Evolutionary conservation across 1,284 basidiomycete species (phyloP), one percentile per base, ranked within the genome.

Genomic region (Xerocomus amazonicus): DNA sequence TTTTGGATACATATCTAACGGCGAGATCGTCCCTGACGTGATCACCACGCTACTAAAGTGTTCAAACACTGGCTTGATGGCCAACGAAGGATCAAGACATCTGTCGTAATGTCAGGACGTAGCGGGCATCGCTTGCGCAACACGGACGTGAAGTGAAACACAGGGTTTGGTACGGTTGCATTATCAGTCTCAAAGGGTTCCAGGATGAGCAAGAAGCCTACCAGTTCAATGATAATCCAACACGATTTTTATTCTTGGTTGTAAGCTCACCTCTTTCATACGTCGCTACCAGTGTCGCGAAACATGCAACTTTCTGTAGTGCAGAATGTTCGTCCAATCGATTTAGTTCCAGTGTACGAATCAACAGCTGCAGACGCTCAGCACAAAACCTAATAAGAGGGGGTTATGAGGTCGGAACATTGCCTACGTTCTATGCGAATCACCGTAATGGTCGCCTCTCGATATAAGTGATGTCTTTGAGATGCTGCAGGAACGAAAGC

Each of bases 1-100:
- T 72, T 99, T 99, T 19, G 97, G 97, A 70, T 99, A 97, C 97
- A 99, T 99, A 73, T 99, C 97, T 50, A 99, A 73, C 6, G 97
- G 97, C 7, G 94, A 97, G 60, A 99, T 95, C 29, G 97, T 99
- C 60, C 97, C 97, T 12, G 93, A 97, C 0, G 97, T 99, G 69
- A 99, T 99, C 60, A 99, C 93, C 39, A 99, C 97, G 56, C 90
- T 95, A 67, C 92, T 95, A 69, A 99, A 99, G 39, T 95, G 87
- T 66, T 99, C 97, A 67, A 99, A 98, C 23, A 99, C 91, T 0
- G 97, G 97, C 58, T 93, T 92, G 61, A 99, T 99, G 9, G 97
- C 97, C 27, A 99, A 81, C 1, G 95, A 94, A 0, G 97, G 97
- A 68, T 99, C 97, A 47, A 99, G 84, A 63, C 97, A 99, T 45